Percentiles rank a stretch among this genome's conserved stretches.
Evolutionary conservation across 768 basidiomycete genomes (phyloP).

Genomic region (Royoungia palumana): DNA sequence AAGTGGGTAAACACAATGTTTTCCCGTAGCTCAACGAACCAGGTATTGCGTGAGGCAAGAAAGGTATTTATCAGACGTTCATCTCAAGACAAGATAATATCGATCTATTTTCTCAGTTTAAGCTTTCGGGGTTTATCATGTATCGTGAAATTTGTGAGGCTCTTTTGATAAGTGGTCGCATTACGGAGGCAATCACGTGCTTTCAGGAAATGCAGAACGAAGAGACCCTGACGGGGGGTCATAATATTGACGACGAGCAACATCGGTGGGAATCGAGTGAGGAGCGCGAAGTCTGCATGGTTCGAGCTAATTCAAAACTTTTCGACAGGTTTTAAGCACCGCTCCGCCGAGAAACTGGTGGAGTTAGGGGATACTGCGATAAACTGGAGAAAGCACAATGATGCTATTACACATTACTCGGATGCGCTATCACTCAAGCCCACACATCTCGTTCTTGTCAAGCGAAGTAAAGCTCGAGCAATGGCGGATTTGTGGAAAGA

Average conservation of each 20-base stretch:
- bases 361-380: background rate
- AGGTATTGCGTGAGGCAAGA: background rate
- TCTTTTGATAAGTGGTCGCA: background rate
- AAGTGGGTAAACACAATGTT: background rate
- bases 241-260: background rate
- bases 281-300: background rate
- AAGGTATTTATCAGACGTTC: background rate
- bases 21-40: background rate
- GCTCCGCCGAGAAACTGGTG: background rate
- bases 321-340: background rate
- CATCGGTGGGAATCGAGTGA: background rate
- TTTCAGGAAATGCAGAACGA: background rate
- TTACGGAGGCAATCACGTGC: background rate
- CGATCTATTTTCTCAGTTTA: background rate
- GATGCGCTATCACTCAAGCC: background rate
- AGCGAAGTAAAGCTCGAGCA: slow-evolving; percentile 1
- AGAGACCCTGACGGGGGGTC: background rate
- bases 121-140: background rate
- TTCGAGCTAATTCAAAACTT: background rate
- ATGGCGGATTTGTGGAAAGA: slow-evolving; percentile 1
- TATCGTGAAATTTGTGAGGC: background rate
- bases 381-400: background rate
- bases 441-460: background rate
- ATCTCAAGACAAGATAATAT: background rate
- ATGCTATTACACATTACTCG: background rate